These are phyloP conservation scores for Acorus gramineus DNA, from an alignment of 106 monocot species.

Conservation along the genomic window DNA sequence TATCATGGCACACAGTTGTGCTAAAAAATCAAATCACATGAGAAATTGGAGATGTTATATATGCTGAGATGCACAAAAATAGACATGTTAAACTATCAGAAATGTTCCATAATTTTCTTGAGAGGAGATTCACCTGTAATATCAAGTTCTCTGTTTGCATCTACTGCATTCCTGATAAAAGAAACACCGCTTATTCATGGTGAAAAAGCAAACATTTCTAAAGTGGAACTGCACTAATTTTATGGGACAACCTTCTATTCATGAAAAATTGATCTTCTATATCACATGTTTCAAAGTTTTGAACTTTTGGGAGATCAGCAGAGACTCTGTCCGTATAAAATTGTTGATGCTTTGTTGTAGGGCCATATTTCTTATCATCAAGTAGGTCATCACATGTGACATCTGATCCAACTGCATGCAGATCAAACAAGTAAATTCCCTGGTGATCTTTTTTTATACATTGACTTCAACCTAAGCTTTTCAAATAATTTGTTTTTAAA, in stretches of 20 bases:
- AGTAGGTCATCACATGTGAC: conserved; percentile 10
- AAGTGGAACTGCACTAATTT: no score
- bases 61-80: no score
- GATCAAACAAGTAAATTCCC: no score
- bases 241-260: conserved; percentile 20
- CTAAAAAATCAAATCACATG: no score
- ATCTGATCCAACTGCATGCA: conserved; percentile 15
- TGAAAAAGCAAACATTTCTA: no score
- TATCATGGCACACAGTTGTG: no score
- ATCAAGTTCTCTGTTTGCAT: conserved; percentile 10
- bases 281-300: conserved; percentile 10
- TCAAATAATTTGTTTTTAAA: no score
- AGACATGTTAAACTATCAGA: neutral
- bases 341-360: conserved; percentile 4
- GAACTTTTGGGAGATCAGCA: conserved; percentile 2
- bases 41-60: no score
- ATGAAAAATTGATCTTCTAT: conserved; percentile 13
- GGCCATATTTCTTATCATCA: conserved; percentile 11
- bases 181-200: neutral
- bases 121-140: conserved; percentile 26
- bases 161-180: conserved; percentile 23
- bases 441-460: no score
- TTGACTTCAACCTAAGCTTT: no score
- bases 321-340: conserved; percentile 6
- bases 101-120: neutral